Evolutionary conservation across 1,284 basidiomycete genomes (phyloP).

Genomic region (Ganoderma lingzhi): DNA sequence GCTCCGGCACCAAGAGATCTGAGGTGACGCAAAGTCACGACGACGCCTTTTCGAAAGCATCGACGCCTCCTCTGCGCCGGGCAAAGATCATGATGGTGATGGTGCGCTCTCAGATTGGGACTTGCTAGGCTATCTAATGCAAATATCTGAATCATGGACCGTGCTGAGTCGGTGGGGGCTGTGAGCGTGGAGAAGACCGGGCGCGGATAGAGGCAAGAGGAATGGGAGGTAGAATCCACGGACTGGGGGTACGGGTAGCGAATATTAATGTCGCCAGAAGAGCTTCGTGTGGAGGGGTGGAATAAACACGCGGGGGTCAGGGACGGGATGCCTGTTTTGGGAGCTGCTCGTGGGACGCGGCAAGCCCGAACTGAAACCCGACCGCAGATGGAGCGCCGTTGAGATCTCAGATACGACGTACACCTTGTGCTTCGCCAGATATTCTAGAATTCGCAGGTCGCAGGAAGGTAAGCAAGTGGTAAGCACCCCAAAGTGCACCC

Average conservation of each 20-base stretch:
- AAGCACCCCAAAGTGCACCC: conserved; percentile 21
- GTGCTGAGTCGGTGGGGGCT: background rate
- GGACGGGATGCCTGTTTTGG: conserved; percentile 6
- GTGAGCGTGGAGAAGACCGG: background rate
- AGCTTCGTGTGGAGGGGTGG: conserved; percentile 6
- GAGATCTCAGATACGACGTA: conserved; percentile 23
- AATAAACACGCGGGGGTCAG: background rate
- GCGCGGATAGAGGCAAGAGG: background rate
- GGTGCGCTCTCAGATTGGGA: conserved; percentile 7
- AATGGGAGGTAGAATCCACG: conserved; percentile 13
- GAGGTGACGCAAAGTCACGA: background rate
- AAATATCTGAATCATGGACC: conserved; percentile 1
- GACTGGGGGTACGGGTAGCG: conserved; percentile 16
- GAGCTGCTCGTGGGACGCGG: conserved; percentile 17
- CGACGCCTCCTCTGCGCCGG: conserved; percentile 12
- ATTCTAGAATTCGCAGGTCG: conserved; percentile 24
- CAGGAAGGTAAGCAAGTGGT: conserved; percentile 1
- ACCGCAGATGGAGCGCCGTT: conserved; percentile 21
- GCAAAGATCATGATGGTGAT: conserved; percentile 34
- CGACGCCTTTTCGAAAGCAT: conserved; percentile 7
- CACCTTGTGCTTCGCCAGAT: conserved; percentile 11
- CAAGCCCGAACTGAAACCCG: conserved; percentile 25
- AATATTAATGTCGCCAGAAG: conserved; percentile 2
- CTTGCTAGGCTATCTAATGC: conserved; percentile 13
- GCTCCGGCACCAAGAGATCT: conserved; percentile 3